Evolutionary conservation across 108 stramenopile species (phyloP).

Genomic region (Mayamaea pseudoterrestris): DNA sequence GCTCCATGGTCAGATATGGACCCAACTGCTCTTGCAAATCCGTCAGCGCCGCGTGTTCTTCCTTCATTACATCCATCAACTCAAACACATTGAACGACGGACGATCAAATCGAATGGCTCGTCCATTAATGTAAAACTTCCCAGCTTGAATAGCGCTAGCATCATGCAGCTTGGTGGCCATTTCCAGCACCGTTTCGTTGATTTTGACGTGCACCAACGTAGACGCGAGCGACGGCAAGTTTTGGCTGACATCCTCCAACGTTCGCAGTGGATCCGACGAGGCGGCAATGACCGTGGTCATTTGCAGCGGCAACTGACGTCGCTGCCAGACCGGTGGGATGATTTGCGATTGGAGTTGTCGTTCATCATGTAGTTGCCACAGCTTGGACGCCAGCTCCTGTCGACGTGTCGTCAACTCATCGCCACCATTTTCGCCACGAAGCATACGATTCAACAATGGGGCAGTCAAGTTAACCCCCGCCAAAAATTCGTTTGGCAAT

Average conservation of each 20-base stretch:
- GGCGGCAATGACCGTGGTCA: slow-evolving; percentile 38
- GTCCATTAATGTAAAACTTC: slow-evolving; percentile 58
- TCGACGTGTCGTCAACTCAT: not conserved
- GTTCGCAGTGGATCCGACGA: slow-evolving; percentile 22
- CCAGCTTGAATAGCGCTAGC: slow-evolving; percentile 31
- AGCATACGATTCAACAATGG: not conserved
- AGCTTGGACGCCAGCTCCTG: slow-evolving; percentile 8
- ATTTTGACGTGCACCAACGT: slow-evolving; percentile 51
- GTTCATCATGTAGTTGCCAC: slow-evolving; percentile 30
- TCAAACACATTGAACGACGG: slow-evolving; percentile 82
- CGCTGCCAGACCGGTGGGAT: slow-evolving; percentile 78
- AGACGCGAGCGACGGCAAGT: slow-evolving; percentile 67
- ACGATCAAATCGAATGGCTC: slow-evolving; percentile 40
- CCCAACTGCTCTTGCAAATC: slow-evolving; percentile 25
- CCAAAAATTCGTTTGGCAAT: slow-evolving; percentile 13
- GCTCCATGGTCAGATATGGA: slow-evolving; percentile 13
- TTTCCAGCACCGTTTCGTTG: slow-evolving; percentile 12
- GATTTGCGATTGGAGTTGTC: slow-evolving; percentile 30
- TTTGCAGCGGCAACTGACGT: slow-evolving; percentile 63
- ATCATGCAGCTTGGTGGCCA: slow-evolving; percentile 28
- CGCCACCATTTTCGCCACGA: not conserved
- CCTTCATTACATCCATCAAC: slow-evolving; percentile 43
- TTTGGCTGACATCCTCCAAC: slow-evolving; percentile 66
- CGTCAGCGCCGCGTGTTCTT: slow-evolving; percentile 45
- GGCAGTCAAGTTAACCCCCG: slow-evolving; percentile 32